Evolutionary conservation across 78 protist species (phyloP), one percentile per base, ranked within the genome.

Genomic region (Protostelium mycophagum): DNA sequence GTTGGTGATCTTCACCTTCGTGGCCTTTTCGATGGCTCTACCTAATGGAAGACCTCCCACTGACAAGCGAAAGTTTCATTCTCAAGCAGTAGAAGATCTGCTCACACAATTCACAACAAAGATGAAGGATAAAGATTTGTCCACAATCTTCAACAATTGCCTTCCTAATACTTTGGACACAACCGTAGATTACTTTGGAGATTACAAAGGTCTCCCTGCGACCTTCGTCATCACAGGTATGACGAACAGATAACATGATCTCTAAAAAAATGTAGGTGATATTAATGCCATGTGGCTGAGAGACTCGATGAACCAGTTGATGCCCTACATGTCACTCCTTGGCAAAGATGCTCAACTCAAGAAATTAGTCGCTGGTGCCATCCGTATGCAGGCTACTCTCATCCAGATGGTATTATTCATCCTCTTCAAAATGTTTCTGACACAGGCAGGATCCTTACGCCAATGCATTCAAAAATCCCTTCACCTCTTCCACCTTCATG

Each of bases 231-330:
- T 51, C 73, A 51, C 73, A 51, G 73, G n/a, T 28, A 88, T 10
- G 29, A 5, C 83, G 1, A 23, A 28, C 1, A 35, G n/a, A 28
- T 88, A 38, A 28, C 5, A 35, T 1, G 84, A 34, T 63, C 25
- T 38, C 51, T 85, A 1, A 29, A 89, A 88, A 16, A 25, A 51
- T n/a, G 73, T 16, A 0, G 96, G 96, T 28, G 96, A 94, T 83
- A 94, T 94, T n/a, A 31, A 1, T 29, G 96, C 96, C 28, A 88
- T 91, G 96, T 94, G 96, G 96, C 90, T 94, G 31, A 87, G 96
- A 23, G 96, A 94, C 28, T 63, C 93, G 23, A 83, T 91, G 39
- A 91, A 91, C 86, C 95, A 92, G 83, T 31, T 89, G 25, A 16
- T 85, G 28, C 90, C 94, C 1, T 91, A 88, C 89, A 10, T 88